phyloP scores from a whole-genome alignment of 192 early-diverging fungal genomes.

The Chytriomyces sp. region DNA sequence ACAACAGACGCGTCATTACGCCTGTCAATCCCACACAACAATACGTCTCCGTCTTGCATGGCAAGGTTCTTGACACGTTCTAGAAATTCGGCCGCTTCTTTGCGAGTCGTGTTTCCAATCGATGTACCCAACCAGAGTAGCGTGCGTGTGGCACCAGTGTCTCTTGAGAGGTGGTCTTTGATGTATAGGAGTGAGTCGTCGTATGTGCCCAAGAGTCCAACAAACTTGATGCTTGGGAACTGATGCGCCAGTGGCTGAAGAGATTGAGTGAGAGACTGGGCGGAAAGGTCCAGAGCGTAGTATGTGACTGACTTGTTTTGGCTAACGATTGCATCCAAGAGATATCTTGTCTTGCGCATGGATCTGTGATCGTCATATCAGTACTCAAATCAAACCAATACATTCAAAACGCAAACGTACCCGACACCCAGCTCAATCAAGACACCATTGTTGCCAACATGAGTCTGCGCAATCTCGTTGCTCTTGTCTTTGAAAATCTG shows the following conservation, averaged over 20 bases:
- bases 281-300: conserved; percentile 89
- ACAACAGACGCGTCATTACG: conserved; percentile 75
- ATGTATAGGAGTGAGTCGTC: conserved; percentile 78
- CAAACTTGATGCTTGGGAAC: conserved; percentile 71
- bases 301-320: conserved; percentile 72
- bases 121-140: conserved; percentile 91
- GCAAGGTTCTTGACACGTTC: conserved; percentile 55
- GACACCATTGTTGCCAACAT: conserved; percentile 70
- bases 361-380: conserved; percentile 55
- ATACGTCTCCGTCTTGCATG: conserved; percentile 66
- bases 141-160: conserved; percentile 65
- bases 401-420: conserved; percentile 45
- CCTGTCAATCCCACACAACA: conserved; percentile 85
- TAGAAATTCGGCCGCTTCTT: conserved; percentile 74
- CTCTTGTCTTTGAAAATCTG: conserved; percentile 71
- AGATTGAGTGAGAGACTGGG: conserved; percentile 74
- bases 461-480: conserved; percentile 62
- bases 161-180: conserved; percentile 47
- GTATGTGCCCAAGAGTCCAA: conserved; percentile 90
- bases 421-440: conserved; percentile 91
- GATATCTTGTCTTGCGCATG: conserved; percentile 83
- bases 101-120: conserved; percentile 76
- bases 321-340: conserved; percentile 76
- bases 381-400: not conserved
- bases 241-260: conserved; percentile 65